Percentiles rank a stretch among this genome's conserved stretches.
phyloP scores from a whole-genome alignment of 805 yeast species.

The Scheffersomyces lignosus region DNA sequence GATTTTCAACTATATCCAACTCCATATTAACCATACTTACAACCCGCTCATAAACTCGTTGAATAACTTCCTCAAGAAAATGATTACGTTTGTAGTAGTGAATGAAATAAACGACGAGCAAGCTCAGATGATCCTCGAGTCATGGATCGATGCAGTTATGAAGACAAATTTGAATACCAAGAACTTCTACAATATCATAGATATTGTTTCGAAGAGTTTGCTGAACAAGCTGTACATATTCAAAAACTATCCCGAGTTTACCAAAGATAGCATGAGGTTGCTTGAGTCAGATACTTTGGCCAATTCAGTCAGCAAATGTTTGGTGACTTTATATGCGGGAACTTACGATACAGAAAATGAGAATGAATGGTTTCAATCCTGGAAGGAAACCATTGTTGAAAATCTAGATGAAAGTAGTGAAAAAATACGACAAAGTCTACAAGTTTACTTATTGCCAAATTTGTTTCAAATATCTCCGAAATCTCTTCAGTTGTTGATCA shows the following conservation, averaged over 20 bases:
- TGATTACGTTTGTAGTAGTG: conserved; percentile 40
- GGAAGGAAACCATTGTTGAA: conserved; percentile 45
- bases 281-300: conserved; percentile 64
- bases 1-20: conserved; percentile 56
- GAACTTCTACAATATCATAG: conserved; percentile 62
- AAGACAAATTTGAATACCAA: conserved; percentile 48
- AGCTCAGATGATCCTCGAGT: conserved; percentile 22
- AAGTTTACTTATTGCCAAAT: conserved; percentile 60
- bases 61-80: conserved; percentile 56
- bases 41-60: conserved; percentile 72
- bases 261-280: conserved; percentile 45
- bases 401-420: conserved; percentile 27
- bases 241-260: conserved; percentile 44
- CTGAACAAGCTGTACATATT: conserved; percentile 43
- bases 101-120: conserved; percentile 9
- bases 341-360: conserved; percentile 14
- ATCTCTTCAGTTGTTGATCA: conserved; percentile 42
- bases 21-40: conserved; percentile 70
- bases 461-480: conserved; percentile 54
- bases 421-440: conserved; percentile 46
- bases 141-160: conserved; percentile 51
- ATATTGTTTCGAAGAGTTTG: conserved; percentile 49
- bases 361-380: conserved; percentile 49
- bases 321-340: conserved; percentile 33
- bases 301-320: conserved; percentile 61